Evolutionary conservation across 2,329 filamentous ascomycete genomes (phyloP), one percentile per base, ranked within the genome.

Genomic region (Penicillium janthinellum): DNA sequence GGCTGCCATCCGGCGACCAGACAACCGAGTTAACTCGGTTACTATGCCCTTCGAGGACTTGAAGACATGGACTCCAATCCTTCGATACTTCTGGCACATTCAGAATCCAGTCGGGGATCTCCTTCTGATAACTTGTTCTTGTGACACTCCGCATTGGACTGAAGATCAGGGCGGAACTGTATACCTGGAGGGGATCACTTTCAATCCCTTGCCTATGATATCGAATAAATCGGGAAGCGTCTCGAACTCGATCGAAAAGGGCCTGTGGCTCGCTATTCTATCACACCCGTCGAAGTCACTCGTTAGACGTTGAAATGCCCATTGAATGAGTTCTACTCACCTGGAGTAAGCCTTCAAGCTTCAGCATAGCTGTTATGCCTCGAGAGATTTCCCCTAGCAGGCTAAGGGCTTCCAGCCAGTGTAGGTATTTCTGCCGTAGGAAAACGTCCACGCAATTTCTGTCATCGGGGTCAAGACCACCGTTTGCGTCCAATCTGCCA

Each of bases 121-220:
- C 35, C 20, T 25, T 39, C 6, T 22, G 49, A 5, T 22, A 51
- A 8, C 2, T 17, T 22, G 11, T 39, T 14, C 17, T 38, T 4
- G 49, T 51, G 4, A 25, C 20, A 51, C 49, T 51, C 38, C n/a
- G 10, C 14, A 12, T 20, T 4, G 71, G 73, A 44, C 65, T 68
- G 49, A 77, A 77, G 37, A 63, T 61, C 12, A 61, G 67, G 37
- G 39, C 60, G 38, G 61, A 74, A 49, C 39, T 61, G 57, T 77
- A 76, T 10, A 70, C 55, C 57, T 77, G 72, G 8, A 66, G 58
- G 15, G 71, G 63, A 17, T 60, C 37, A 4, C 54, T 61, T 37
- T 71, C 54, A 41, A 75, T 71, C 47, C 66, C 50, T 48, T 15
- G 47, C 56, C 53, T 71, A 55, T 60, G 61, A 57, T 68, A 65